Base-by-base conservation (phyloP, 2,329 filamentous ascomycete genomes). In the Fusarium proliferatum region DNA sequence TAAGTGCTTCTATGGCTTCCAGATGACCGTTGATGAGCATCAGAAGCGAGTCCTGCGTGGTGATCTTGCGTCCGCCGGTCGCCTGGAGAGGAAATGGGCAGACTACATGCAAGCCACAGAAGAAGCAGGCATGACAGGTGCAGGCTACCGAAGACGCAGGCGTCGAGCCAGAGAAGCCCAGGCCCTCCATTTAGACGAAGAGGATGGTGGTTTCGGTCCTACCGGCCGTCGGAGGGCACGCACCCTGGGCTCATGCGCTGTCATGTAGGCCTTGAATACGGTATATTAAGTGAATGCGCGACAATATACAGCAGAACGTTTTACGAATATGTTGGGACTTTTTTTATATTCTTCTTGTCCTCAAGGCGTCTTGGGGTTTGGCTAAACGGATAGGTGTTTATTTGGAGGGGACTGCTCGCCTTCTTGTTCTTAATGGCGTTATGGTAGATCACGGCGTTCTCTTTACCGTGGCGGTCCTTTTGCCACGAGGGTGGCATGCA, bases 1-100 rank as follows among this genome's bases (percentile, higher is more conserved):
- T 48, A 98, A 97, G 82, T 97, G 95, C 82, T 98, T 96, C 85
- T 97, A 97, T 81, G 94, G 93, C 46, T 98, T 94, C 90, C 96
- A 98, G 83, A 94, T 94, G 84, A 98, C 95, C 0, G 95, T 98
- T 9, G 93, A 98, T 75, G 95, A 98, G 81, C 96, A 98, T 82
- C 95, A 91, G 60, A 96, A 95, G 84, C 90, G 95, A 8, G 94
- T 98, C 2, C 82, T 97, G 58, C 87, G 89, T 9, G 94, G 94
- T 11, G 93, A 97, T 70, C 88, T 94, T 66, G 85, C 87, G 1
- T 88, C 93, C 2, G 96, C 96, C 2, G 88, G 87, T 42, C 87
- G 94, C n/a, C 86, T 98, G 26, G 95, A 97, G 85, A 88, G 91
- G 72, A 97, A 96, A 81, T 98, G 96, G 96, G 92, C 93, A 1